Conservation (phyloP, 768 basidiomycete genomes). For the Polyporus arcularius region DNA sequence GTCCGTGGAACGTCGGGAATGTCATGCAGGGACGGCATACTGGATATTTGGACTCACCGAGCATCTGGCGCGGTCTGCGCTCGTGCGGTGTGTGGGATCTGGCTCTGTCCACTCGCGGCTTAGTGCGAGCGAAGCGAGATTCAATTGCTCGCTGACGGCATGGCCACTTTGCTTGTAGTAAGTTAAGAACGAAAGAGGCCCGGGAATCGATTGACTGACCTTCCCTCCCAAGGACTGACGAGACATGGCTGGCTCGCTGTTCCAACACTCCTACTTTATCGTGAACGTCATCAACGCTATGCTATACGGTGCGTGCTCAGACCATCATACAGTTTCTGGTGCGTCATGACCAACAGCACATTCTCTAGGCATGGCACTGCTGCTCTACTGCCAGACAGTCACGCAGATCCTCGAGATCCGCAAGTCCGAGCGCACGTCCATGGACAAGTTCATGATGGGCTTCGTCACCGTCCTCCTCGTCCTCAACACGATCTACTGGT, state of each 20-base stretch:
- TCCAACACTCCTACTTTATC: constrained; percentile 18
- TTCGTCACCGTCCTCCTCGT: constrained; percentile 26
- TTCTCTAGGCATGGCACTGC: constrained; percentile 20
- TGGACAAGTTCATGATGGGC: constrained; percentile 20
- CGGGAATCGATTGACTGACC: too few relatives aligned
- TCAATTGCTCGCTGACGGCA: too few relatives aligned
- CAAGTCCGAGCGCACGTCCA: not conserved
- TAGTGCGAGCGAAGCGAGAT: too few relatives aligned
- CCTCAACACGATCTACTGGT: constrained; percentile 29
- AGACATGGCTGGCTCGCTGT: not conserved
- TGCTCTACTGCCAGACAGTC: constrained; percentile 22
- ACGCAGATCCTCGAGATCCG: constrained; percentile 10
- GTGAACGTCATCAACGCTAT: constrained; percentile 19
- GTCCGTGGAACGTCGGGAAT: too few relatives aligned
- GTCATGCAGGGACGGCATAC: too few relatives aligned
- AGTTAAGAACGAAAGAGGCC: too few relatives aligned
- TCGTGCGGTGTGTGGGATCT: too few relatives aligned
- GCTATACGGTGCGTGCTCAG: constrained; percentile 15
- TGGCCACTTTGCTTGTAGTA: too few relatives aligned
- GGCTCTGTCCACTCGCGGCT: too few relatives aligned
- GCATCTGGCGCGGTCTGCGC: too few relatives aligned
- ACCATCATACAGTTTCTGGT: not conserved
- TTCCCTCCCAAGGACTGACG: too few relatives aligned
- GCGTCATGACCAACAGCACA: not conserved
- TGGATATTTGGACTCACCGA: too few relatives aligned